A percentile compares a stretch with the other conserved stretches of the same genome.
phyloP scores from a whole-genome alignment of 2,329 filamentous ascomycete genomes.

The Lachnellula hyalina region DNA sequence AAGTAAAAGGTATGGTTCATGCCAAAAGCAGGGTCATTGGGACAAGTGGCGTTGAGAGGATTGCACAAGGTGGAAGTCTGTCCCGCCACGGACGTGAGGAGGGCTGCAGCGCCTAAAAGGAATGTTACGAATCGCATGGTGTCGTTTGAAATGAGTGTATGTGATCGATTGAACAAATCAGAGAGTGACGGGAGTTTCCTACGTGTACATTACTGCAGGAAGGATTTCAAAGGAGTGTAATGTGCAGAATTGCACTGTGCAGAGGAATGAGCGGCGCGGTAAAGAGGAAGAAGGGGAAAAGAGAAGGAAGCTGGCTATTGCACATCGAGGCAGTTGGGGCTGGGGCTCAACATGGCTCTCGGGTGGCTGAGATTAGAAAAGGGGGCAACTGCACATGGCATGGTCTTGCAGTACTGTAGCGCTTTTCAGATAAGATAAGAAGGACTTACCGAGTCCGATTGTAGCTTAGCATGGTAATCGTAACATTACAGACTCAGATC shows the following conservation, averaged over 20 bases:
- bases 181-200: constrained; percentile 9
- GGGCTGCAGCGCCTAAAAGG: constrained; percentile 14
- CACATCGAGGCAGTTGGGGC: not conserved
- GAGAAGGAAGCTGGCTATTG: not conserved
- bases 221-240: constrained; percentile 5
- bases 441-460: too few species aligned
- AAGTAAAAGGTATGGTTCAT: constrained; percentile 58
- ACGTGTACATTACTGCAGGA: constrained; percentile 1
- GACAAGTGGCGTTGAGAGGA: constrained; percentile 66
- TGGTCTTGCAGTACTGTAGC: too few species aligned
- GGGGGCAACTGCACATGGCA: too few species aligned
- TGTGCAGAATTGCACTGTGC: constrained; percentile 6
- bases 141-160: constrained; percentile 2
- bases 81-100: constrained; percentile 47
- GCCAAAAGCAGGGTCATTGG: constrained; percentile 65
- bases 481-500: too few species aligned
- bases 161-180: constrained; percentile 4
- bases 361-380: too few species aligned
- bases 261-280: not conserved
- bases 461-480: too few species aligned
- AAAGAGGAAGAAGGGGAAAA: not conserved
- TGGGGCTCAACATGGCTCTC: too few species aligned
- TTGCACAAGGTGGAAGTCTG: constrained; percentile 78
- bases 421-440: too few species aligned
- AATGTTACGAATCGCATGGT: constrained; percentile 22